Percentiles rank a stretch among this genome's conserved stretches.
Conservation (phyloP, 352 stramenopile species). For the Globisporangium cystogenes region DNA sequence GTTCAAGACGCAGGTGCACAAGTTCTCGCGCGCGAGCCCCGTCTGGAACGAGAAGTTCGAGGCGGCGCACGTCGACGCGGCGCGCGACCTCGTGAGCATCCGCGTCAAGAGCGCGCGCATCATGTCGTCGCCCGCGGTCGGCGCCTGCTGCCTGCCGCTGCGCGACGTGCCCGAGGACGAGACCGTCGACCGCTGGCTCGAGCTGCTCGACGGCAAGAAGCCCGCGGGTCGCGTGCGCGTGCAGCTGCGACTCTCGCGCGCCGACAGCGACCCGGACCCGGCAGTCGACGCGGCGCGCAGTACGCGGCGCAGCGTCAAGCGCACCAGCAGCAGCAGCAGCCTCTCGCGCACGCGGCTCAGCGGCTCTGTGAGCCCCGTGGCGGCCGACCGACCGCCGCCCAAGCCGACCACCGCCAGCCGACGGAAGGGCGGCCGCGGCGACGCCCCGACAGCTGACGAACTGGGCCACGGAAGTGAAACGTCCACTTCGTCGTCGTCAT, state of each 20-base stretch:
- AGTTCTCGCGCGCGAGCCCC: slow-evolving; percentile 34
- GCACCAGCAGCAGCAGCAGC: slow-evolving; percentile 7
- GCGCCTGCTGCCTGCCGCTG: slow-evolving; percentile 41
- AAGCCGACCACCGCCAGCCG: neutral
- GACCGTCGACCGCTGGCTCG: slow-evolving; percentile 55
- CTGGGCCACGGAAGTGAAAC: slow-evolving; percentile 30
- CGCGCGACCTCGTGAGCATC: slow-evolving; percentile 52
- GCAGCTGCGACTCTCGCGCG: slow-evolving; percentile 49
- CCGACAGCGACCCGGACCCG: slow-evolving; percentile 16
- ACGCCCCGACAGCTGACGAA: slow-evolving; percentile 1
- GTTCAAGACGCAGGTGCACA: slow-evolving; percentile 65
- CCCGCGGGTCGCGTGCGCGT: slow-evolving; percentile 54
- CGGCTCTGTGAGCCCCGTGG: slow-evolving; percentile 10
- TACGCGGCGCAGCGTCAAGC: neutral
- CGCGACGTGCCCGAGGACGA: slow-evolving; percentile 33
- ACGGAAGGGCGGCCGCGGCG: neutral
- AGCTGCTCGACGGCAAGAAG: slow-evolving; percentile 47
- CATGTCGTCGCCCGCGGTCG: slow-evolving; percentile 54
- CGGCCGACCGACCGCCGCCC: neutral
- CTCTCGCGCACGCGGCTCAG: slow-evolving; percentile 12
- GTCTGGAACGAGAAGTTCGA: slow-evolving; percentile 83
- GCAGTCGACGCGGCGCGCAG: slow-evolving; percentile 9
- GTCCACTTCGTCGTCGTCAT: slow-evolving; percentile 15
- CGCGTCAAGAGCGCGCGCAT: slow-evolving; percentile 67
- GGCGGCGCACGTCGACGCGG: slow-evolving; percentile 39